These are phyloP conservation scores for Leonotis leonurus DNA, from an alignment of 257 asterid species.

Conservation along the genomic window DNA sequence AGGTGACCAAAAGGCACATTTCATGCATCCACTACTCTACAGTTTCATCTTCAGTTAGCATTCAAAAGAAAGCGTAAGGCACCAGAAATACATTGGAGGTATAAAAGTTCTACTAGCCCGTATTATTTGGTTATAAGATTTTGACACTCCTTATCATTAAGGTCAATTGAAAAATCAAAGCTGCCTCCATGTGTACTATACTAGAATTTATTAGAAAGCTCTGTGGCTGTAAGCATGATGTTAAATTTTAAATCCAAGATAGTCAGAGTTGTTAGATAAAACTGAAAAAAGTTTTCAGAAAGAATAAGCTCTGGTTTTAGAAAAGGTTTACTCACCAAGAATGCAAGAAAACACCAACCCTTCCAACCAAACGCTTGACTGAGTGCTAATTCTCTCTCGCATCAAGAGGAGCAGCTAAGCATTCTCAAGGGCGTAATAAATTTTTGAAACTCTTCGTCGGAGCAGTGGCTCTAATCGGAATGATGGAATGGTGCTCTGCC, in stretches of 20 bases:
- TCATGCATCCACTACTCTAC: background rate
- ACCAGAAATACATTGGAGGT: background rate
- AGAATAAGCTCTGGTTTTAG: background rate
- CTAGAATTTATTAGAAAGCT: background rate
- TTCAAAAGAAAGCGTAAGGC: background rate
- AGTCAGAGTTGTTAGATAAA: background rate
- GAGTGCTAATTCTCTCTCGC: conserved; percentile 16
- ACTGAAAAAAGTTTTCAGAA: background rate
- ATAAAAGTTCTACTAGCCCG: background rate
- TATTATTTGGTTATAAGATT: background rate
- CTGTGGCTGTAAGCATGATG: background rate
- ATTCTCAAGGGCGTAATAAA: conserved; percentile 51
- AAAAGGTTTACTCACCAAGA: conserved; percentile 33
- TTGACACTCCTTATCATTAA: background rate
- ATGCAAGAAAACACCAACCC: conserved; percentile 15
- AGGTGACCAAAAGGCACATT: background rate
- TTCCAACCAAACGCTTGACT: conserved; percentile 14
- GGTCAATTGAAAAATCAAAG: background rate
- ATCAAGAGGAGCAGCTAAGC: conserved; percentile 34
- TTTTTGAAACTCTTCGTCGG: conserved; percentile 59
- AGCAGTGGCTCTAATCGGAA: conserved; percentile 75
- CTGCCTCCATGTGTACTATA: background rate
- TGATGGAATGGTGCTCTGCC: conserved; percentile 52
- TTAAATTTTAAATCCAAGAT: background rate
- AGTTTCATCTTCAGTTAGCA: background rate